Evolutionary conservation across 805 yeast genomes (phyloP).

Genomic region (Candida awuae): DNA sequence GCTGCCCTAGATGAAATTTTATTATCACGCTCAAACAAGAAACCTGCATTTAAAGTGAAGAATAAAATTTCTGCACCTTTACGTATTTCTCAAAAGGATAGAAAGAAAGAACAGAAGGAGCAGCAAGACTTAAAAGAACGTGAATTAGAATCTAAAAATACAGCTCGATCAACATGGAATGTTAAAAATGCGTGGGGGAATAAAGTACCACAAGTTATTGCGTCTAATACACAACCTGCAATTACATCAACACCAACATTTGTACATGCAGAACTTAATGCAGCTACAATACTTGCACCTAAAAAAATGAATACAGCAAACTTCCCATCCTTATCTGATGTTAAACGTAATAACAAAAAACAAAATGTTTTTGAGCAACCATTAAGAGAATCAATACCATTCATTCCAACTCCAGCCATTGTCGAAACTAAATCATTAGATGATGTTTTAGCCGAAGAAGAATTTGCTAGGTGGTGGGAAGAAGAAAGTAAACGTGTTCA

Average conservation of each 20-base stretch:
- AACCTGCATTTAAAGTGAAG: slow-evolving; percentile 3
- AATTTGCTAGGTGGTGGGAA: slow-evolving; percentile 84
- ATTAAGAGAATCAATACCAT: not conserved
- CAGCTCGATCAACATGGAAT: slow-evolving; percentile 1
- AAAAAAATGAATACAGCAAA: slow-evolving; percentile 12
- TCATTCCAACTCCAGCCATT: not conserved
- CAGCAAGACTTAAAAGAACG: not conserved
- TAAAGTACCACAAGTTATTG: slow-evolving; percentile 11
- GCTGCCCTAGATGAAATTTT: slow-evolving; percentile 5
- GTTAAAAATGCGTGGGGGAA: slow-evolving; percentile 10
- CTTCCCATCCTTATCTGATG: slow-evolving; percentile 17
- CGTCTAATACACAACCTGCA: not conserved
- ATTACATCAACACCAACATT: slow-evolving; percentile 3
- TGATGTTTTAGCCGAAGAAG: slow-evolving; percentile 75
- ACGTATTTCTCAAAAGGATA: slow-evolving; percentile 17
- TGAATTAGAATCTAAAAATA: not conserved
- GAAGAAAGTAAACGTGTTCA: slow-evolving; percentile 67
- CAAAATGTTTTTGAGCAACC: not conserved
- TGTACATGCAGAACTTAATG: slow-evolving; percentile 8
- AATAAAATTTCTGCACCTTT: slow-evolving; percentile 4
- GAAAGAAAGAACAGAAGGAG: slow-evolving; percentile 10
- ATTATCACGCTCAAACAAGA: not conserved
- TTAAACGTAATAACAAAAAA: not conserved
- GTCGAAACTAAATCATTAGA: slow-evolving; percentile 34
- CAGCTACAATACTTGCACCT: slow-evolving; percentile 38